phyloP scores from a whole-genome alignment of 768 basidiomycete species.

The Mycena filopes region DNA sequence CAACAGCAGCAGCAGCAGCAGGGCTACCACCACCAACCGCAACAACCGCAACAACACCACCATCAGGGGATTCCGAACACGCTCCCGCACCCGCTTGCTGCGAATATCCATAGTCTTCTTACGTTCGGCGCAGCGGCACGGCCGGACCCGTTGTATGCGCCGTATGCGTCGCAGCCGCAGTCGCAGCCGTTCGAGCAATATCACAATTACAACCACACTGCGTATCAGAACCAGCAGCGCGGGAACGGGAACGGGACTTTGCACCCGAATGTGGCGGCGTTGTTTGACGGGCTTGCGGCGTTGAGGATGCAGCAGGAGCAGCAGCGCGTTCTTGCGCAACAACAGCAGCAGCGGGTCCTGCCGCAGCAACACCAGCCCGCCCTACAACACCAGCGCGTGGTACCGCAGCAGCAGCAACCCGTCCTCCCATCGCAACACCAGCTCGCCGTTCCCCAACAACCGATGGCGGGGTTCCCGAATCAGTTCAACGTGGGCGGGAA shows the following conservation, averaged over 20 bases:
- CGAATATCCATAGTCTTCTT: conserved; percentile 3
- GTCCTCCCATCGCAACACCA: background rate
- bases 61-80: background rate
- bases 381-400: too few relatives aligned
- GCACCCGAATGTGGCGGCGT: conserved; percentile 17
- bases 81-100: conserved; percentile 11
- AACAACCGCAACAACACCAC: too few relatives aligned
- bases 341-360: too few relatives aligned
- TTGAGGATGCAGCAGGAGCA: background rate
- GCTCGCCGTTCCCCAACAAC: background rate
- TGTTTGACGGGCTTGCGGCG: conserved; percentile 9
- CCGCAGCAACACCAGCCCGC: too few relatives aligned
- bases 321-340: background rate
- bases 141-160: conserved; percentile 31
- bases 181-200: too few relatives aligned
- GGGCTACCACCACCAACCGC: background rate
- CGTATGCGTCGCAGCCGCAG: conserved; percentile 16
- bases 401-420: background rate
- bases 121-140: background rate
- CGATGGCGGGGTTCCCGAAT: conserved; percentile 5
- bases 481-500: conserved; percentile 6
- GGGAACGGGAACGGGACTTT: background rate
- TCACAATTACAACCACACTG: too few relatives aligned
- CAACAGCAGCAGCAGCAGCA: too few relatives aligned
- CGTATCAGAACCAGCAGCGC: background rate